A percentile compares a stretch with the other conserved stretches of the same genome.
Conservation (phyloP, 2,329 filamentous ascomycete species). For the Juglanconis oblonga region DNA sequence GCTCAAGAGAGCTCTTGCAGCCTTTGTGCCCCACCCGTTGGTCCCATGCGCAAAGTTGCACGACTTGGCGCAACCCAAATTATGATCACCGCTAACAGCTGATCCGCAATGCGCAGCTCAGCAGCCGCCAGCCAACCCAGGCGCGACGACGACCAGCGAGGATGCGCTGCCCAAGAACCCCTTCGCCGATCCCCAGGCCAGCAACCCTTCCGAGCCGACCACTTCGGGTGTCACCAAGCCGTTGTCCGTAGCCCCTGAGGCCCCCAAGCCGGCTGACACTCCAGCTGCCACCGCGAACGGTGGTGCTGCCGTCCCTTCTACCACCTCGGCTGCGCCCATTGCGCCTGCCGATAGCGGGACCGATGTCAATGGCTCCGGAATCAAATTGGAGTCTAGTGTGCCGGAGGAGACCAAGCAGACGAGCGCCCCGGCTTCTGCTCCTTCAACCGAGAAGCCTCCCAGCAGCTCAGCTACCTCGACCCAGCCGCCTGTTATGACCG, state of each 20-base stretch:
- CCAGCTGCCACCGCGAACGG: slow-evolving; percentile 8
- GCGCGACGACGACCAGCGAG: slow-evolving; percentile 2
- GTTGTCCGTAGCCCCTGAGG: slow-evolving; percentile 6
- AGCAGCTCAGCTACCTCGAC: neutral
- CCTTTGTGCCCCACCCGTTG: neutral
- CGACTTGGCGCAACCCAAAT: neutral
- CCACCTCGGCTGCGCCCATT: neutral
- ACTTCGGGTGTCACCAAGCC: neutral
- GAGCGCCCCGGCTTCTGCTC: slow-evolving; percentile 1
- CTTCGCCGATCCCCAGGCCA: neutral
- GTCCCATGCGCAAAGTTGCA: slow-evolving; percentile 2
- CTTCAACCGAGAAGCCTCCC: slow-evolving; percentile 2
- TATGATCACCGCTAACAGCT: slow-evolving; percentile 9
- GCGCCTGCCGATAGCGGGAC: neutral
- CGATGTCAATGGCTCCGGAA: slow-evolving; percentile 7
- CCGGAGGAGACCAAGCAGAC: slow-evolving; percentile 11
- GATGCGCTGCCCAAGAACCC: slow-evolving; percentile 14
- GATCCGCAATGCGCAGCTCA: slow-evolving; percentile 7
- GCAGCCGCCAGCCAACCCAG: neutral
- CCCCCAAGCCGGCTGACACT: slow-evolving; percentile 7
- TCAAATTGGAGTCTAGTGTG: slow-evolving; percentile 7
- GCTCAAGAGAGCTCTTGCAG: slow-evolving; percentile 2
- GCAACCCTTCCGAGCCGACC: slow-evolving; percentile 6
- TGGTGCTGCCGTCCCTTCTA: neutral
- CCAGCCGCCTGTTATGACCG: slow-evolving; percentile 13